phyloP scores from a whole-genome alignment of 495 filamentous ascomycete species.

The Neohortaea acidophila region DNA sequence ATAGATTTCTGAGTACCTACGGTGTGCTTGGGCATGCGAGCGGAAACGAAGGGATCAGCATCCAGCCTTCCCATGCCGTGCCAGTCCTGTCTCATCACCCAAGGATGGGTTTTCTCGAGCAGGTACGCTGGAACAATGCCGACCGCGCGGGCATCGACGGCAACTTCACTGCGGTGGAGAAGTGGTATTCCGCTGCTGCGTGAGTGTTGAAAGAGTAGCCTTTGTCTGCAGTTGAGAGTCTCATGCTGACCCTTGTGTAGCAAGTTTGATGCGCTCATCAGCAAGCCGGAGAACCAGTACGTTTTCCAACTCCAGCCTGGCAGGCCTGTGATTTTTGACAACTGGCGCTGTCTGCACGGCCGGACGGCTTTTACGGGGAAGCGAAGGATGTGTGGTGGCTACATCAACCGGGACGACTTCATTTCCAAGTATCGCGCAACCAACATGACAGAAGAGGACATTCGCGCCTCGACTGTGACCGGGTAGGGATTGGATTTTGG shows the following conservation, averaged over 20 bases:
- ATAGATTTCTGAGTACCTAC: constrained; percentile 34
- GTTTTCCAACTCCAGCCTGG: constrained; percentile 70
- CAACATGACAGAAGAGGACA: constrained; percentile 41
- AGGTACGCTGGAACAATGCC: constrained; percentile 83
- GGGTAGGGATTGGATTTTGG: neutral
- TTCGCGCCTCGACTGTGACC: neutral
- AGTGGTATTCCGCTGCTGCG: constrained; percentile 64
- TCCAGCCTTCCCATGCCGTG: constrained; percentile 47
- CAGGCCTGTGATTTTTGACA: constrained; percentile 66
- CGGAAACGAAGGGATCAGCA: constrained; percentile 67
- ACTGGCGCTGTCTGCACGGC: constrained; percentile 87
- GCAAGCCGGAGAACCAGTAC: constrained; percentile 32
- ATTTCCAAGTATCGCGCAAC: constrained; percentile 60
- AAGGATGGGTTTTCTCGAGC: constrained; percentile 33
- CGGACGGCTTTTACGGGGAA: constrained; percentile 65
- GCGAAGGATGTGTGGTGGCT: constrained; percentile 75
- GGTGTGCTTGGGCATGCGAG: constrained; percentile 60
- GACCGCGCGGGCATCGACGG: constrained; percentile 47
- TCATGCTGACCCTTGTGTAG: neutral
- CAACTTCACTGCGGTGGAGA: constrained; percentile 30
- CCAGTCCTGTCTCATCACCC: constrained; percentile 51
- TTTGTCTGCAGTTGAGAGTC: too few species aligned
- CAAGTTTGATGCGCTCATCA: constrained; percentile 16
- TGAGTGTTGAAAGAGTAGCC: constrained; percentile 9
- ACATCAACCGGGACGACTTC: constrained; percentile 78